Conservation (phyloP, 2,329 filamentous ascomycete species). For the Arthrinium puccinioides region DNA sequence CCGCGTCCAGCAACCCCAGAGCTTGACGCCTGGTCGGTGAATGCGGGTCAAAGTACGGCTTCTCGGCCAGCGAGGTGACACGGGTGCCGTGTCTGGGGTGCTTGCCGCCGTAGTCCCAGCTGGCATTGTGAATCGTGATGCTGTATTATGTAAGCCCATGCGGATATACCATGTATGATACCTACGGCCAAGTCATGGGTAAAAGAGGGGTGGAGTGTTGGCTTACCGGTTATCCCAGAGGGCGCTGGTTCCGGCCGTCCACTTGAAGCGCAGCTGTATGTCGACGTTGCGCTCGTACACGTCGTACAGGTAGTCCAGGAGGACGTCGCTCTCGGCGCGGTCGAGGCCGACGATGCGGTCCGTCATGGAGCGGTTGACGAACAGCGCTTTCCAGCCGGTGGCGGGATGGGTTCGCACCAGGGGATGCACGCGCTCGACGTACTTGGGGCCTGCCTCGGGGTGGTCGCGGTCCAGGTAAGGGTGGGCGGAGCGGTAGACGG, state of each 20-base stretch:
- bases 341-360: conserved; percentile 62
- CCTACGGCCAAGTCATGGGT: too few relatives aligned
- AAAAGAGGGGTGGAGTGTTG: neutral
- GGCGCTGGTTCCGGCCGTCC: conserved; percentile 59
- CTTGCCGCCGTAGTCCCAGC: conserved; percentile 63
- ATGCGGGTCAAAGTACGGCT: conserved; percentile 57
- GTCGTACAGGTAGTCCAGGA: conserved; percentile 59
- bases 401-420: conserved; percentile 65
- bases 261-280: conserved; percentile 65
- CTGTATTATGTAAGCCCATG: conserved; percentile 21
- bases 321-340: conserved; percentile 59
- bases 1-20: conserved; percentile 53
- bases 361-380: conserved; percentile 65
- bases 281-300: conserved; percentile 65
- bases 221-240: conserved; percentile 63
- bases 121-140: conserved; percentile 68
- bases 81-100: conserved; percentile 65
- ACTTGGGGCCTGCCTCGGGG: conserved; percentile 53
- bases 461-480: conserved; percentile 58
- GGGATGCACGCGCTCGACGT: conserved; percentile 61
- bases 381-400: conserved; percentile 68
- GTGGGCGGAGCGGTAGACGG: conserved; percentile 60
- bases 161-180: neutral
- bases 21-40: conserved; percentile 62
- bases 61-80: conserved; percentile 64